phyloP scores from a whole-genome alignment of 2,329 filamentous ascomycete genomes.

The Diaporthe velutina region DNA sequence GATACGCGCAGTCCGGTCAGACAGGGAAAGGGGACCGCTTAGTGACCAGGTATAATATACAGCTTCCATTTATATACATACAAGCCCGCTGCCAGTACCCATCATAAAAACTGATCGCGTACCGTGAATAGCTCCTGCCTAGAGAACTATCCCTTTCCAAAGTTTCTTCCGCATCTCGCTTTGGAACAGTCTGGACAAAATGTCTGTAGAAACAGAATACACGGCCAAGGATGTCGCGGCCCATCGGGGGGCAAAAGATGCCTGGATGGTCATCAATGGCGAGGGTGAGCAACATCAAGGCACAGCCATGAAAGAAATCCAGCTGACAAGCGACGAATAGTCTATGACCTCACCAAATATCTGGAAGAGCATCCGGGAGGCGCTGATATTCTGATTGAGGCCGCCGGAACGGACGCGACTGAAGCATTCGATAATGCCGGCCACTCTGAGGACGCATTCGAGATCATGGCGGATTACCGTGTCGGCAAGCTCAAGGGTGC shows the following conservation, averaged over 20 bases:
- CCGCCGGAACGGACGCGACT: conserved; percentile 82
- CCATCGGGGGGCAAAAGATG: conserved; percentile 62
- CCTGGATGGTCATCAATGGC: conserved; percentile 69
- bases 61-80: conserved; percentile 33
- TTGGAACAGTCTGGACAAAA: neutral
- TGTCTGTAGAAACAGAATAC: conserved; percentile 43
- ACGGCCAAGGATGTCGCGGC: conserved; percentile 58
- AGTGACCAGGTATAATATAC: neutral
- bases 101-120: neutral
- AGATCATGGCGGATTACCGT: conserved; percentile 54
- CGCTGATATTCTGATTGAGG: conserved; percentile 81
- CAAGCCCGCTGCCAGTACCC: conserved; percentile 1
- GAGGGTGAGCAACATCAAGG: conserved; percentile 56
- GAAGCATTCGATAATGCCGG: conserved; percentile 87
- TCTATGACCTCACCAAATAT: conserved; percentile 71
- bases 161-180: neutral
- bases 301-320: neutral
- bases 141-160: neutral
- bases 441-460: conserved; percentile 75
- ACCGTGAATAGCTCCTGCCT: neutral
- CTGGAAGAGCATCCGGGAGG: conserved; percentile 77
- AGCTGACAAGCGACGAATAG: conserved; percentile 47
- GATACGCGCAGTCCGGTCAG: neutral
- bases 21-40: conserved; percentile 11
- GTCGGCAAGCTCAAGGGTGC: conserved; percentile 55